Base-by-base conservation (phyloP, 306 rosid species). In the Prunus mira region DNA sequence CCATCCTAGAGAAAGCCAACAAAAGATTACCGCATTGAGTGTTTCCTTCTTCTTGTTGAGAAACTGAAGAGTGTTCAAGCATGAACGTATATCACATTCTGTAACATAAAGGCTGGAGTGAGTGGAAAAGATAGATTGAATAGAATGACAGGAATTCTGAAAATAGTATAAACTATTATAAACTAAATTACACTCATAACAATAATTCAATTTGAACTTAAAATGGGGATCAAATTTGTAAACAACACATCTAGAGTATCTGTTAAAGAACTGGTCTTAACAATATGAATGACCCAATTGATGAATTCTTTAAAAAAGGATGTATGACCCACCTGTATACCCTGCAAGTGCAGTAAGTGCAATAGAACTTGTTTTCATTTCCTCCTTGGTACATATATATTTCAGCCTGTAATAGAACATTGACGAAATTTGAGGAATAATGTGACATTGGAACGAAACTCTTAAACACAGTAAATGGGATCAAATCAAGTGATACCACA, bases 61-160 rank as follows among this genome's bases (percentile, higher is more conserved):
- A 86, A 94, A 94, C 73, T 94, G 98, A 76, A 94, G 93, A 32
- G 97, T 92, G 81, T 94, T 94, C 90, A 94, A 89, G 88, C 98
- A 92, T 70, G 97, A 94, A 75, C 98, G 96, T 72, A 94, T 94
- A 85, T 94, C 98, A 68, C 96, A 90, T 86, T 87, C 98, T 94
- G 96, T 56, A 78, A 82, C 45, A 56, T 50, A 71, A 60, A 79
- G 58, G 41, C 56, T 49, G 24, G 43, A 75, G 62, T 78, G 62
- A 78, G 76, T 71, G 66, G 25, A 71, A 81, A 76, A 76, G 62
- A 64, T n/a, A 55, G 32, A n/a, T 54, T 55, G 20, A 34, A 34
- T 55, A 71, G 46, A 71, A 71, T 32, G 46, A 28, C 18, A 12
- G 19, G 28, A 19, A 24, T 30, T 58, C 28, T 22, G 34, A 58